These are phyloP conservation scores for Inonotus hispidus DNA, from an alignment of 1,284 basidiomycete genomes.

Conservation along the genomic window DNA sequence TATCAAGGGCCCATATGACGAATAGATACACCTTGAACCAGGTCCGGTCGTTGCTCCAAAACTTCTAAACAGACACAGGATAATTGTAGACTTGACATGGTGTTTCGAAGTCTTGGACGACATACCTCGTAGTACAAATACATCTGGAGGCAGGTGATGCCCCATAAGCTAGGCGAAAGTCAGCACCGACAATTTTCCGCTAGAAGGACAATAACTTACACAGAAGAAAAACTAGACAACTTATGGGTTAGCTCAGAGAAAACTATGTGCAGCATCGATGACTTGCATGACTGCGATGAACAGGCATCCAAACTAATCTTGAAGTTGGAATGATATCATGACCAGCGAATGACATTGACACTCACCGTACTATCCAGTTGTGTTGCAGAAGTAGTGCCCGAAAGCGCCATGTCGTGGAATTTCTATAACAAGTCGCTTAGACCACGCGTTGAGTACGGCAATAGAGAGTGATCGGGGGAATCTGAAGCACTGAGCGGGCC, in stretches of 20 bases:
- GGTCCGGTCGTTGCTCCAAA: not conserved
- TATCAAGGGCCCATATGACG: not conserved
- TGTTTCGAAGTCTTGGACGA: not conserved
- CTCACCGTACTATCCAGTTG: not conserved
- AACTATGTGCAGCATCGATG: not conserved
- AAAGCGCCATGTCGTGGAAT: not conserved
- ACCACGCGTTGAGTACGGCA: no score
- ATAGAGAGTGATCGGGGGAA: no score
- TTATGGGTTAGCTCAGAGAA: not conserved
- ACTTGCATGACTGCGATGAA: not conserved
- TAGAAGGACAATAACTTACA: not conserved
- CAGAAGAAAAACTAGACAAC: not conserved
- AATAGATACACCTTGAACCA: not conserved
- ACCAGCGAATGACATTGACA: not conserved
- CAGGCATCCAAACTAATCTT: not conserved
- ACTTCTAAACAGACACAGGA: not conserved
- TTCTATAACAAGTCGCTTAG: no score
- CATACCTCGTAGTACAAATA: not conserved
- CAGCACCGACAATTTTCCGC: not conserved
- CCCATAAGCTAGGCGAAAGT: not conserved
- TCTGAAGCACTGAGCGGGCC: no score
- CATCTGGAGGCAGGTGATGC: not conserved
- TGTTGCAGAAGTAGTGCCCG: not conserved
- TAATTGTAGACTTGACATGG: not conserved
- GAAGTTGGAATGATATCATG: no score